Percentiles rank a stretch among this genome's conserved stretches.
phyloP scores from a whole-genome alignment of 1,284 basidiomycete genomes.

The Pseudozyma sp. region DNA sequence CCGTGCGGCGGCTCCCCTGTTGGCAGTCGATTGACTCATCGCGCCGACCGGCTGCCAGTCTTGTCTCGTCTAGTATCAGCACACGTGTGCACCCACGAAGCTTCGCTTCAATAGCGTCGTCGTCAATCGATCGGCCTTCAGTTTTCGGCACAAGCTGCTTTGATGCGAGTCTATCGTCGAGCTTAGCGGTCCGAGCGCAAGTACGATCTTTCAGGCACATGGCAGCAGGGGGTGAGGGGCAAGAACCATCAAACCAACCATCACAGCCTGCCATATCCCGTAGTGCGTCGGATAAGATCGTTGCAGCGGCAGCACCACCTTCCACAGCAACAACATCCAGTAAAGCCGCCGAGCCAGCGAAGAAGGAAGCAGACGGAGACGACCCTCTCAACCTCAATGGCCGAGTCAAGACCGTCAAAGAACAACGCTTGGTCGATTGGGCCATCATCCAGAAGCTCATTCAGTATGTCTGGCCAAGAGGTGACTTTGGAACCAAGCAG shows the following conservation, averaged over 20 bases:
- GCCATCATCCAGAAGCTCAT: constrained; percentile 73
- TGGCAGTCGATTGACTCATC: constrained; percentile 17
- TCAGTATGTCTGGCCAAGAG: constrained; percentile 75
- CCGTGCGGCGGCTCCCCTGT: constrained; percentile 37
- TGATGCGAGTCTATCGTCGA: not conserved
- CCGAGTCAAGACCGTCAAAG: constrained; percentile 38
- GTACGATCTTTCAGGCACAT: constrained; percentile 30
- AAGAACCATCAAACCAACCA: constrained; percentile 1
- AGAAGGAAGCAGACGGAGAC: constrained; percentile 51
- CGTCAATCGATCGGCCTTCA: not conserved
- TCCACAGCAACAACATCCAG: not conserved
- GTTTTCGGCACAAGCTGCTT: not conserved
- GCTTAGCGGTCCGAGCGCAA: not conserved
- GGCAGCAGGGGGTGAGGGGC: constrained; percentile 7
- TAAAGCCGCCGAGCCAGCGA: constrained; percentile 2
- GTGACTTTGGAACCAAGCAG: constrained; percentile 72
- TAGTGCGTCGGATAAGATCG: constrained; percentile 23
- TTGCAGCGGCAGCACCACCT: constrained; percentile 13
- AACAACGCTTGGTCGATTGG: constrained; percentile 71
- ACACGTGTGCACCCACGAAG: constrained; percentile 13
- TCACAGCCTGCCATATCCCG: constrained; percentile 1
- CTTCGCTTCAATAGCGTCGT: constrained; percentile 17
- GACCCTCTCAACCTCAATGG: constrained; percentile 59
- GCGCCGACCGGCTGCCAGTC: constrained; percentile 13
- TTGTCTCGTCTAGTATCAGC: constrained; percentile 9